phyloP scores from a whole-genome alignment of 768 basidiomycete genomes.

The Boletus pseudopeckii region DNA sequence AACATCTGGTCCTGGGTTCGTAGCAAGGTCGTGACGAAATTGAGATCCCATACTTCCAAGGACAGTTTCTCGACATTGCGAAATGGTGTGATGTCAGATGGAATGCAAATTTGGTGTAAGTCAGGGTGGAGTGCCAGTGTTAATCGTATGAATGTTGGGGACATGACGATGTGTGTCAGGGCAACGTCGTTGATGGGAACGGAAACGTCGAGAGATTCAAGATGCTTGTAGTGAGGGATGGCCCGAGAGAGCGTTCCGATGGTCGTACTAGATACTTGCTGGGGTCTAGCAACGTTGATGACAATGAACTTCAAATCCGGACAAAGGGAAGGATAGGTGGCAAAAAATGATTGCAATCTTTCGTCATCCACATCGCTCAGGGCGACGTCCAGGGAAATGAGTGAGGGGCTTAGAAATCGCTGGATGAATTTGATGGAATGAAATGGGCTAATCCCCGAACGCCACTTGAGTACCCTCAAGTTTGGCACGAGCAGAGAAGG shows the following conservation, averaged over 20 bases:
- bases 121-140: neutral
- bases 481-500: neutral
- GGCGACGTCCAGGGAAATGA: neutral
- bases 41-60: neutral
- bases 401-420: neutral
- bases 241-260: neutral
- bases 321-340: neutral
- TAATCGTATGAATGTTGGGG: neutral
- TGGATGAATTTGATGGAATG: neutral
- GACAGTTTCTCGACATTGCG: neutral
- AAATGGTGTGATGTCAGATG: neutral
- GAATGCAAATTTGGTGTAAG: neutral
- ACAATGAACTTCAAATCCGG: neutral
- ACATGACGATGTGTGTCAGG: neutral
- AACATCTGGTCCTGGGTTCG: neutral
- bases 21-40: neutral
- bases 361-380: neutral
- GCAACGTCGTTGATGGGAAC: neutral
- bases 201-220: neutral
- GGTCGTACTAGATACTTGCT: neutral
- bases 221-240: neutral
- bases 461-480: constrained; percentile 1
- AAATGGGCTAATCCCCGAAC: neutral
- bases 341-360: neutral
- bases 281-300: neutral